phyloP scores from a whole-genome alignment of 306 rosid species.

The Comarum palustre region DNA sequence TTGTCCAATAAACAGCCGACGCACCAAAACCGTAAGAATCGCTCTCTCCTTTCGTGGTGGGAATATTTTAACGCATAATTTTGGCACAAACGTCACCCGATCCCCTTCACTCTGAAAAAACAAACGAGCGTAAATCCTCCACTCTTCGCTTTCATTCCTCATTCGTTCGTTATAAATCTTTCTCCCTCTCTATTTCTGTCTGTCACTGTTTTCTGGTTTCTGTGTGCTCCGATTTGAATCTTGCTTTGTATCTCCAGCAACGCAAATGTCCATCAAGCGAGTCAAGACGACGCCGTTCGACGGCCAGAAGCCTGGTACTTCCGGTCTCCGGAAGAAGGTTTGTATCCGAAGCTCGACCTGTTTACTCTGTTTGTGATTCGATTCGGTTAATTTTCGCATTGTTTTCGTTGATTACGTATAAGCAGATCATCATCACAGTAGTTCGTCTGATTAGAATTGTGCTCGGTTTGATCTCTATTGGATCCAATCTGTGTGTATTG shows the following conservation, averaged over 20 bases:
- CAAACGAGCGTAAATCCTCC: not conserved
- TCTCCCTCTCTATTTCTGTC: not conserved
- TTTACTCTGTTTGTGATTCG: not conserved
- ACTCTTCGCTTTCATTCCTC: not conserved
- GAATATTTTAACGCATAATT: not conserved
- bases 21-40: no score
- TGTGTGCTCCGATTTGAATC: conserved; percentile 12
- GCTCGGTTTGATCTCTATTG: conserved; percentile 26
- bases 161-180: not conserved
- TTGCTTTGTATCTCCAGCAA: not conserved
- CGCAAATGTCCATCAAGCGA: conserved; percentile 54
- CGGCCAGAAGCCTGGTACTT: conserved; percentile 99
- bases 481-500: conserved; percentile 26
- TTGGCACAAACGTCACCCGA: not conserved
- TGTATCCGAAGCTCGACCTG: not conserved
- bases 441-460: conserved; percentile 13
- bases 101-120: not conserved
- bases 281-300: conserved; percentile 65
- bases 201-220: not conserved
- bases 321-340: conserved; percentile 99
- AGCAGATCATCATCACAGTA: conserved; percentile 18
- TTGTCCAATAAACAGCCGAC: no score
- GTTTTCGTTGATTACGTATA: conserved; percentile 5
- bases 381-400: conserved; percentile 6
- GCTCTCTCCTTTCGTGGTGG: conserved; percentile 10